These are phyloP conservation scores for Colletotrichum musicola DNA, from an alignment of 2,329 filamentous ascomycete species.

Conservation along the genomic window DNA sequence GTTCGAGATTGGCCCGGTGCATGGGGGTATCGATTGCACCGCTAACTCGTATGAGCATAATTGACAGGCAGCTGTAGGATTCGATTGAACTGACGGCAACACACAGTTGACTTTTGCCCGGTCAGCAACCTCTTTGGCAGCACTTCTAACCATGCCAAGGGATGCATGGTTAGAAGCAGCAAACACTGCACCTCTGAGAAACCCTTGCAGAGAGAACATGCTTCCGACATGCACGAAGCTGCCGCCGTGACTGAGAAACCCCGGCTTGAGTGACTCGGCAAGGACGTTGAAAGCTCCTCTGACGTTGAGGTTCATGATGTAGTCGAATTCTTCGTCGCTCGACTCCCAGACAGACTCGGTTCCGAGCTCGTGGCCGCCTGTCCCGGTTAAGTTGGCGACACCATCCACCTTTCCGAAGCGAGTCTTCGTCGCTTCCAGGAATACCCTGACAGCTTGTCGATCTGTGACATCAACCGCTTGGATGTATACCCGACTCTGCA, in stretches of 20 bases:
- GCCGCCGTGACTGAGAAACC: constrained; percentile 8
- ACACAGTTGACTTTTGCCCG: constrained; percentile 35
- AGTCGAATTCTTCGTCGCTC: constrained; percentile 20
- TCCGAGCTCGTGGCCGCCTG: constrained; percentile 29
- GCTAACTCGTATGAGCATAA: not conserved
- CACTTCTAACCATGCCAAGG: constrained; percentile 25
- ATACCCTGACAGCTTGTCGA: not conserved
- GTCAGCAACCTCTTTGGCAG: constrained; percentile 24
- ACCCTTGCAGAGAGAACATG: constrained; percentile 33
- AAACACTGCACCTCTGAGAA: constrained; percentile 27
- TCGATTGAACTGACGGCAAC: constrained; percentile 1
- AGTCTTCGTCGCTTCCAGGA: not conserved
- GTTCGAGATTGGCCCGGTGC: constrained; percentile 28
- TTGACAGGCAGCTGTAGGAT: not conserved
- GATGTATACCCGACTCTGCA: constrained; percentile 4
- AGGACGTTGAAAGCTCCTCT: constrained; percentile 28
- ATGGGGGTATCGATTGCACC: constrained; percentile 32
- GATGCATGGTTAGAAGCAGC: constrained; percentile 28
- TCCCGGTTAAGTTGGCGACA: constrained; percentile 30
- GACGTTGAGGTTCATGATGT: constrained; percentile 30
- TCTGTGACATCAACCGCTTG: constrained; percentile 9
- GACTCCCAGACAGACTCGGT: constrained; percentile 26
- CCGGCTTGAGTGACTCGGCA: constrained; percentile 19
- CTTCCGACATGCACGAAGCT: constrained; percentile 32
- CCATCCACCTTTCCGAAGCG: constrained; percentile 19